Conservation (phyloP, 1,284 basidiomycete species). For the Sanguinoderma infundibulare region DNA sequence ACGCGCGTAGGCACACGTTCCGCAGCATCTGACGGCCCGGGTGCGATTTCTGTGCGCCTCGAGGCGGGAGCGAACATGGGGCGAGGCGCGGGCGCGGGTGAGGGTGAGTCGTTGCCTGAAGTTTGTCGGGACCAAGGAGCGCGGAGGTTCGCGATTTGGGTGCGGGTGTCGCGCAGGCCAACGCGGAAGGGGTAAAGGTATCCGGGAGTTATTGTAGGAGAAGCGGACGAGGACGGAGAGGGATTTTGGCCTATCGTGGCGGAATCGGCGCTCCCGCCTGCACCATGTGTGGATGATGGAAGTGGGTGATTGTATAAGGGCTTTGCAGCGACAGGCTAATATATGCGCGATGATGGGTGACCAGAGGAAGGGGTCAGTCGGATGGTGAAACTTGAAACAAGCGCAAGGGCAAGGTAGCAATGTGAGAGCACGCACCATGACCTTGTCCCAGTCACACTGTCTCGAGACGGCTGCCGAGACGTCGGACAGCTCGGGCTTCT, state of each 20-base stretch:
- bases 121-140: neutral
- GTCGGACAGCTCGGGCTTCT: constrained; percentile 31
- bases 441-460: constrained; percentile 17
- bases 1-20: neutral
- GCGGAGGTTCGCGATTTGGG: constrained; percentile 3
- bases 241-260: neutral
- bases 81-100: neutral
- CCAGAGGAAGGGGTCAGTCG: neutral
- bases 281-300: neutral
- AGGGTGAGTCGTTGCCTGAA: neutral
- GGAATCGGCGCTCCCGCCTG: neutral
- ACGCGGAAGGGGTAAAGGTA: constrained; percentile 14
- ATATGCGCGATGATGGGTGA: too few species aligned
- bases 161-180: constrained; percentile 17
- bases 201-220: neutral
- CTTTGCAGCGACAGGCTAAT: constrained; percentile 16
- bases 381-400: neutral
- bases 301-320: neutral
- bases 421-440: constrained; percentile 23
- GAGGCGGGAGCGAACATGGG: neutral
- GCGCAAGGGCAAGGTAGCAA: neutral
- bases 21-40: neutral
- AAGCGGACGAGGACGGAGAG: neutral
- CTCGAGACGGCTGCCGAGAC: constrained; percentile 5
- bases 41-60: neutral